Conservation (phyloP, 2,329 filamentous ascomycete species). For the Phaeophleospora eucalypticola region DNA sequence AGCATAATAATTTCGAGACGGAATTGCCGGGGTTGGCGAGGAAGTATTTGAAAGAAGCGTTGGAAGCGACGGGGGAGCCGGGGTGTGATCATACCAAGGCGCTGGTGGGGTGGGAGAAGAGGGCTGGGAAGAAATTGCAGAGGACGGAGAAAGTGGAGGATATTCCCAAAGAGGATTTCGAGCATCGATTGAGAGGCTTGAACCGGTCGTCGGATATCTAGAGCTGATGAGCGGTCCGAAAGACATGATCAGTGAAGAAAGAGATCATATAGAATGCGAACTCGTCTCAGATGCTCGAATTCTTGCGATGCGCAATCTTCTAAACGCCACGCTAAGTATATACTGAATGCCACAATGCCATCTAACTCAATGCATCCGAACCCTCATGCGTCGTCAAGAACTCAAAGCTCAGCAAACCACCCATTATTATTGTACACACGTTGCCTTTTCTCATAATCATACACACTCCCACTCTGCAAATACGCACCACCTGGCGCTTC, state of each 20-base stretch:
- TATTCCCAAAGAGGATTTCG: constrained; percentile 25
- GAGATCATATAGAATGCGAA: too few relatives aligned
- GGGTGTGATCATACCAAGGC: constrained; percentile 35
- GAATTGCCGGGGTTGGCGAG: constrained; percentile 29
- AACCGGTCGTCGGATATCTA: constrained; percentile 17
- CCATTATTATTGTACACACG: too few relatives aligned
- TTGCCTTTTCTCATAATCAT: too few relatives aligned
- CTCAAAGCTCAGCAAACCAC: too few relatives aligned
- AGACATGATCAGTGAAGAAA: too few relatives aligned
- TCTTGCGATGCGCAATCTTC: too few relatives aligned
- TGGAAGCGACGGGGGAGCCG: constrained; percentile 27
- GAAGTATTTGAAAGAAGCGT: constrained; percentile 32
- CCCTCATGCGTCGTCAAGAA: too few relatives aligned
- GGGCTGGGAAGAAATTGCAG: constrained; percentile 32
- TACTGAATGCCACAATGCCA: too few relatives aligned
- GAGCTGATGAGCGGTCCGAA: too few relatives aligned
- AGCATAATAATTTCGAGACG: constrained; percentile 31
- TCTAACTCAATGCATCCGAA: too few relatives aligned
- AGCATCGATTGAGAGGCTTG: constrained; percentile 27
- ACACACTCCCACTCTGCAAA: constrained; percentile 79
- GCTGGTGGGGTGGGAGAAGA: constrained; percentile 36
- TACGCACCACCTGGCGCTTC: constrained; percentile 84
- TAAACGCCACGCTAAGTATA: too few relatives aligned
- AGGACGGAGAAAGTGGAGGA: constrained; percentile 26
- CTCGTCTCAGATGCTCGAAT: too few relatives aligned